Conservation (phyloP, 768 basidiomycete species). For the Suillus ampliporus region DNA sequence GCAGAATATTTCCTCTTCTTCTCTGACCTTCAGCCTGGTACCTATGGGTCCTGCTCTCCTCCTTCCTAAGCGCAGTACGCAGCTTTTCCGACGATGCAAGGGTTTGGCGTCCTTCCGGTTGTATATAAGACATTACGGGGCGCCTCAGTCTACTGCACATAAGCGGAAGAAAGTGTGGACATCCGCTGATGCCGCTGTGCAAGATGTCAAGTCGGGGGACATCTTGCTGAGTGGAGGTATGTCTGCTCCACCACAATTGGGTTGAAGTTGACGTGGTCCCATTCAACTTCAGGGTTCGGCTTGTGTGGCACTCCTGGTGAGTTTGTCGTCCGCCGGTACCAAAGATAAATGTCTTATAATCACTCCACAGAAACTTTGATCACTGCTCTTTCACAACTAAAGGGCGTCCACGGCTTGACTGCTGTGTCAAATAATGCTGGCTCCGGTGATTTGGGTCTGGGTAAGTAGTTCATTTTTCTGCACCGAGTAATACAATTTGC, state of each 20-base stretch:
- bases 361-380: conserved; percentile 71
- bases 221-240: conserved; percentile 78
- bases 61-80: conserved; percentile 14
- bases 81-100: conserved; percentile 12
- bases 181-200: conserved; percentile 76
- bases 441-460: conserved; percentile 65
- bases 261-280: neutral
- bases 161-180: conserved; percentile 65
- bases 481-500: neutral
- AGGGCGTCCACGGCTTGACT: conserved; percentile 69
- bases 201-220: conserved; percentile 78
- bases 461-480: conserved; percentile 36
- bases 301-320: conserved; percentile 81
- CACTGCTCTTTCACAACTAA: conserved; percentile 68
- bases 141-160: conserved; percentile 27
- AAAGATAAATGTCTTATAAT: neutral
- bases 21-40: neutral
- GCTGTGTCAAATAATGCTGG: conserved; percentile 90
- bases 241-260: neutral
- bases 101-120: conserved; percentile 9
- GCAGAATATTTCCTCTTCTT: neutral
- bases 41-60: conserved; percentile 12
- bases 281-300: conserved; percentile 66
- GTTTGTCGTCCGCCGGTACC: conserved; percentile 12
- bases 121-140: conserved; percentile 14